These are phyloP conservation scores for Cynara cardunculus DNA, from an alignment of 129 eudicot species.

Conservation along the genomic window DNA sequence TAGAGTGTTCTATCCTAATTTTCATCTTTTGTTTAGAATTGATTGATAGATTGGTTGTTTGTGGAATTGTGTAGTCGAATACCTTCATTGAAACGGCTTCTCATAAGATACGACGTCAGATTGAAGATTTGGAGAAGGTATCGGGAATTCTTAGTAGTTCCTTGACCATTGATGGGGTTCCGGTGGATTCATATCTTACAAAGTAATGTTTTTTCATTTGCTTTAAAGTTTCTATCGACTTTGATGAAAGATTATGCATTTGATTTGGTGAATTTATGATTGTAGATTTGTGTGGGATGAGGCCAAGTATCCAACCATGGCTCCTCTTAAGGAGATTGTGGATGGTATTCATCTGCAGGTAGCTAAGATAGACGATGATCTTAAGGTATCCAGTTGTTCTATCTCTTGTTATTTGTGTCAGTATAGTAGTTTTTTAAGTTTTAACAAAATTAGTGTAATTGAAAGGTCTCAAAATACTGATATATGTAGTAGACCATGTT, in stretches of 20 bases:
- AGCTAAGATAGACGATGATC: conserved; percentile 90
- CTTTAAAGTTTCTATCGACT: background rate
- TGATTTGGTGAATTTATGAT: conserved; percentile 5
- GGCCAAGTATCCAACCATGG: conserved; percentile 95
- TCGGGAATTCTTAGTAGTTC: conserved; percentile 73
- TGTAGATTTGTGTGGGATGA: conserved; percentile 96
- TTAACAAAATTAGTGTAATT: background rate
- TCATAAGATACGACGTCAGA: conserved; percentile 83
- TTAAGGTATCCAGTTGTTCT: conserved; percentile 57
- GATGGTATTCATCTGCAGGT: conserved; percentile 78
- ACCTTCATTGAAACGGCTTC: conserved; percentile 76
- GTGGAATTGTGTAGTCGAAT: conserved; percentile 58
- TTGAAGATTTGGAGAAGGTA: conserved; percentile 87
- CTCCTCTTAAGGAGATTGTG: conserved; percentile 81
- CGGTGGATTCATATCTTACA: conserved; percentile 92
- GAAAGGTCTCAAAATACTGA: background rate
- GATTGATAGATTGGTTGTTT: conserved; percentile 1
- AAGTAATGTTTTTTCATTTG: conserved; percentile 36
- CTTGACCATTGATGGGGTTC: conserved; percentile 92
- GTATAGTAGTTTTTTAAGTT: background rate
- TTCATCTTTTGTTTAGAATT: background rate
- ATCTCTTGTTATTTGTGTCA: background rate
- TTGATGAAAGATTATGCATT: background rate
- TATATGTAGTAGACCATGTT: background rate
- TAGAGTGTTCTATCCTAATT: background rate